These are phyloP conservation scores for Botrytis paeoniae DNA, from an alignment of 2,329 filamentous ascomycete genomes.

Conservation along the genomic window DNA sequence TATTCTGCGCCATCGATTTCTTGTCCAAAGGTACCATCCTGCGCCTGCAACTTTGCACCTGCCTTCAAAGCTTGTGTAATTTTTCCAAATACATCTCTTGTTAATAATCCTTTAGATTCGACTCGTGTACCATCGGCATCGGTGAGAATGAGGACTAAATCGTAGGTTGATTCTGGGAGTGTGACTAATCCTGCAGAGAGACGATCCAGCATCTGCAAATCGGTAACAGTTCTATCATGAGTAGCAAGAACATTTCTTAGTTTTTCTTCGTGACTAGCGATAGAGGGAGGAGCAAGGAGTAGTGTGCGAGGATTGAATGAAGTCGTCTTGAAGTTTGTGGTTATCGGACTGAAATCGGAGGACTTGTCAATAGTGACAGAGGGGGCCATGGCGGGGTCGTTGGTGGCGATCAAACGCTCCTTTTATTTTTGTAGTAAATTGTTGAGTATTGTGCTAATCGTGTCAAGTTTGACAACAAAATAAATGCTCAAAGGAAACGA, in stretches of 20 bases:
- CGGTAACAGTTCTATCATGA: slow-evolving; percentile 73
- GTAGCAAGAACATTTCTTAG: slow-evolving; percentile 68
- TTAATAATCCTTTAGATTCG: slow-evolving; percentile 64
- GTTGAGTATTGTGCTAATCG: background rate
- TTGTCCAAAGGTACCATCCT: slow-evolving; percentile 60
- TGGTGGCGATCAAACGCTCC: background rate
- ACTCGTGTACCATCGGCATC: slow-evolving; percentile 64
- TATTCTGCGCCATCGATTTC: slow-evolving; percentile 48
- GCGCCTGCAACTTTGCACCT: slow-evolving; percentile 64
- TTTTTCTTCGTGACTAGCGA: slow-evolving; percentile 79
- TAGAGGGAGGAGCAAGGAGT: slow-evolving; percentile 84
- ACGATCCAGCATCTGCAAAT: slow-evolving; percentile 97
- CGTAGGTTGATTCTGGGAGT: slow-evolving; percentile 75
- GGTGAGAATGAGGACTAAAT: slow-evolving; percentile 78
- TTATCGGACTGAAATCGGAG: slow-evolving; percentile 34
- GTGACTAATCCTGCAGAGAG: slow-evolving; percentile 76
- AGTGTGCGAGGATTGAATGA: slow-evolving; percentile 57
- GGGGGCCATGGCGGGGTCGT: slow-evolving; percentile 32
- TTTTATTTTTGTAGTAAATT: background rate
- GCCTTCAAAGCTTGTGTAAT: slow-evolving; percentile 69
- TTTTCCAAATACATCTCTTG: slow-evolving; percentile 63
- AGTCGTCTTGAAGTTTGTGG: slow-evolving; percentile 26
- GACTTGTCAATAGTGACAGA: slow-evolving; percentile 35
- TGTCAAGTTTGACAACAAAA: background rate
- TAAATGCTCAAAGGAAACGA: background rate